Evolutionary conservation across 164 flowering plant species (phyloP).

Genomic region (Vitis labrusca): DNA sequence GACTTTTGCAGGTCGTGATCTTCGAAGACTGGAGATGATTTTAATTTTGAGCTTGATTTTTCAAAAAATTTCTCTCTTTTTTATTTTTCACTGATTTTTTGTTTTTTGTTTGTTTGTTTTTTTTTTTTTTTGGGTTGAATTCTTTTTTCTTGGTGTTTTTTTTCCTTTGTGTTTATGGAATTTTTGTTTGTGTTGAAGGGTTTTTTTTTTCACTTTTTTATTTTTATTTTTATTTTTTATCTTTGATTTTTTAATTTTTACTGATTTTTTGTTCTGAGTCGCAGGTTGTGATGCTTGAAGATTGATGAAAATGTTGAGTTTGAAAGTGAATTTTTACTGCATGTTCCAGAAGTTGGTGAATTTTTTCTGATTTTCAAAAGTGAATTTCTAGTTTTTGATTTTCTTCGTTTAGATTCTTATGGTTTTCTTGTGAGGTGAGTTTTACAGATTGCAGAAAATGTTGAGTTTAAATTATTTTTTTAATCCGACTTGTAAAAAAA

Average conservation of each 20-base stretch:
- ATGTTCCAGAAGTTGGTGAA: too few relatives aligned
- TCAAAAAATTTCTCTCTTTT: too few relatives aligned
- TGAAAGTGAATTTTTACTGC: not conserved
- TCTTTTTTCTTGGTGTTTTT: not conserved
- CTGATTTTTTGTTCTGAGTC: not conserved
- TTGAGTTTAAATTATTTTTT: too few relatives aligned
- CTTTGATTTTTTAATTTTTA: not conserved
- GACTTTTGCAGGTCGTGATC: conserved; percentile 3
- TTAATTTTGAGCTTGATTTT: not conserved
- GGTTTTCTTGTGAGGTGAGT: too few relatives aligned
- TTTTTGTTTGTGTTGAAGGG: too few relatives aligned
- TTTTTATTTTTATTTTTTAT: not conserved
- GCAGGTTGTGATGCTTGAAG: not conserved
- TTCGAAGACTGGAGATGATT: not conserved
- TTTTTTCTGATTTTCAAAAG: too few relatives aligned
- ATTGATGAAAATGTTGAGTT: not conserved
- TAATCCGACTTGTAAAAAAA: too few relatives aligned
- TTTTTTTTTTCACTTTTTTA: not conserved
- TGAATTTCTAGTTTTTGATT: too few relatives aligned
- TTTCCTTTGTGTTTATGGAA: too few relatives aligned
- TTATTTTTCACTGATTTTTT: not conserved
- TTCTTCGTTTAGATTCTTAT: too few relatives aligned
- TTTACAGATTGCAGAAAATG: too few relatives aligned
- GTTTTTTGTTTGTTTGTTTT: not conserved
- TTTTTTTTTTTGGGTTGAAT: not conserved